phyloP scores from a whole-genome alignment of 176 grass and related monocot species.

The Oryza coarctata region DNA sequence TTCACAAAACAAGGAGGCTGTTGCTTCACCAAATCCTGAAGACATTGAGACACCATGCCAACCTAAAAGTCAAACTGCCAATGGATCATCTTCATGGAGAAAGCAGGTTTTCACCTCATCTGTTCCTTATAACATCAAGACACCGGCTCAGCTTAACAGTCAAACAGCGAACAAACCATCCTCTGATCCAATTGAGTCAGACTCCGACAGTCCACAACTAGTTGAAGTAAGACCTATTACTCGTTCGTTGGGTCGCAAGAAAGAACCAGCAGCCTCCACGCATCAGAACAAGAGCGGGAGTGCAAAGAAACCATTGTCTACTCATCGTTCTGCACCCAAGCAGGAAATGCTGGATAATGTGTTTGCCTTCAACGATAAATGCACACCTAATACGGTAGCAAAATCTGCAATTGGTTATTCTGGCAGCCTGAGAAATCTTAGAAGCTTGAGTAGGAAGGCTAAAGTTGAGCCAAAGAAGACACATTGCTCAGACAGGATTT shows the following conservation, averaged over 20 bases:
- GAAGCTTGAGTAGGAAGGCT: constrained; percentile 47
- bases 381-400: constrained; percentile 35
- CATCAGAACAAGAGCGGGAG: constrained; percentile 36
- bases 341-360: constrained; percentile 44
- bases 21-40: constrained; percentile 40
- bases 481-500: constrained; percentile 51
- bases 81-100: constrained; percentile 46
- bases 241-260: constrained; percentile 44
- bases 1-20: constrained; percentile 69
- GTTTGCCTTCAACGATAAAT: constrained; percentile 56
- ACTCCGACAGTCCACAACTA: constrained; percentile 70
- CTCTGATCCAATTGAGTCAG: constrained; percentile 82
- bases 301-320: constrained; percentile 68
- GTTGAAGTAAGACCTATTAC: constrained; percentile 63
- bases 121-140: constrained; percentile 51
- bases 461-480: constrained; percentile 53
- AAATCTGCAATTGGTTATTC: constrained; percentile 42
- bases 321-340: constrained; percentile 53
- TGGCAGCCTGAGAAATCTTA: constrained; percentile 44
- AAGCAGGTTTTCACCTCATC: constrained; percentile 51
- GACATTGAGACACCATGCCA: constrained; percentile 26
- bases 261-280: constrained; percentile 44
- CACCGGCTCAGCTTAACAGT: constrained; percentile 40
- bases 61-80: constrained; percentile 44
- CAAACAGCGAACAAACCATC: constrained; percentile 57